Percentiles rank a stretch among this genome's conserved stretches.
Conservation (phyloP, 257 asterid genomes). For the Solanum chiquidenum region DNA sequence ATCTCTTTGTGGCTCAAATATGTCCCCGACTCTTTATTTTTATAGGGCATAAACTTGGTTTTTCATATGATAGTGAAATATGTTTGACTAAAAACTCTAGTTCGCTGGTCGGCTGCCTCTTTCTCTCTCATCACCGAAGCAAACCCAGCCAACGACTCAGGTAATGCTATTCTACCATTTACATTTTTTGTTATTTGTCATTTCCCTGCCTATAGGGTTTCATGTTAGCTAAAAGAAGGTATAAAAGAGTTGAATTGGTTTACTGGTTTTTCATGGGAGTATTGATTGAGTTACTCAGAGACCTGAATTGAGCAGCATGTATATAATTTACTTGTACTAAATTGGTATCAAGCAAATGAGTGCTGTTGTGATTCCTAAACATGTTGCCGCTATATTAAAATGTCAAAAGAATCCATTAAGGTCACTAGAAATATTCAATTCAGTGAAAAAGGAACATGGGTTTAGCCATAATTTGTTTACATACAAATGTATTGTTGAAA, state of each 20-base stretch:
- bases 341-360: conserved; percentile 34
- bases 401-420: conserved; percentile 64
- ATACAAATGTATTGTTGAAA: conserved; percentile 65
- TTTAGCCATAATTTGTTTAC: conserved; percentile 61
- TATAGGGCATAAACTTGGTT: too few species aligned
- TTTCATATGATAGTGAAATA: too few species aligned
- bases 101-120: not conserved
- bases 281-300: not conserved
- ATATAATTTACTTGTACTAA: not conserved
- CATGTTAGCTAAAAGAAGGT: not conserved
- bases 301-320: not conserved
- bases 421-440: conserved; percentile 79
- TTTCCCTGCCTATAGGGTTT: not conserved
- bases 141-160: not conserved
- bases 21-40: too few species aligned
- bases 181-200: not conserved
- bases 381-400: conserved; percentile 68
- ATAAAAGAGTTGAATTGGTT: conserved; percentile 4
- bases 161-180: not conserved
- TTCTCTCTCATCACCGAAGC: not conserved
- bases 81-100: too few species aligned
- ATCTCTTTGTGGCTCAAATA: too few species aligned
- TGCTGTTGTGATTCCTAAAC: conserved; percentile 64
- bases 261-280: not conserved
- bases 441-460: conserved; percentile 60